Conservation (phyloP, 1,139 yeast species). For the Diutina rugosa region DNA sequence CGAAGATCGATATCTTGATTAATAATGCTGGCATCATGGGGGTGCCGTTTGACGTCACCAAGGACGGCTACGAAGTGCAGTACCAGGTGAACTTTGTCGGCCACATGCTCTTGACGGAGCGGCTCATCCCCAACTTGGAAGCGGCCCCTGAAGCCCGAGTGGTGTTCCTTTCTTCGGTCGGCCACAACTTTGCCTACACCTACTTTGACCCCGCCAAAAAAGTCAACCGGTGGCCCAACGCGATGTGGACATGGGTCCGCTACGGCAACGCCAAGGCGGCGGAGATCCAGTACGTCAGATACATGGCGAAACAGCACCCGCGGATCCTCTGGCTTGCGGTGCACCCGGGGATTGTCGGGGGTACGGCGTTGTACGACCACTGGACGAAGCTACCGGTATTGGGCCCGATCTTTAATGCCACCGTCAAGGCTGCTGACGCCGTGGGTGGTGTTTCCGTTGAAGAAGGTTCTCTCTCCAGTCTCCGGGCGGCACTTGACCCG, state of each 20-base stretch:
- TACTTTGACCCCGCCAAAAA: conserved; percentile 11
- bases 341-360: conserved; percentile 28
- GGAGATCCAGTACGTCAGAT: conserved; percentile 18
- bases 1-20: conserved; percentile 19
- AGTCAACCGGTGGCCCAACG: conserved; percentile 14
- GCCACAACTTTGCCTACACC: conserved; percentile 15
- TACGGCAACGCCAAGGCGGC: conserved; percentile 25
- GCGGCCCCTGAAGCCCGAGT: conserved; percentile 18
- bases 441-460: conserved; percentile 14
- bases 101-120: conserved; percentile 21
- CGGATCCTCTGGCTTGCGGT: conserved; percentile 20
- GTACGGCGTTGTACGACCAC: conserved; percentile 20
- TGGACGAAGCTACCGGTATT: conserved; percentile 17
- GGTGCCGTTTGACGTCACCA: conserved; percentile 20
- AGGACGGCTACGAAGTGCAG: conserved; percentile 27
- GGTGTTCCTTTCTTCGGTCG: conserved; percentile 20
- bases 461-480: conserved; percentile 22
- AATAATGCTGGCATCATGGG: conserved; percentile 34
- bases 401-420: conserved; percentile 11
- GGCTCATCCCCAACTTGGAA: conserved; percentile 17
- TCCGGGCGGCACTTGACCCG: conserved; percentile 23
- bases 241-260: conserved; percentile 17
- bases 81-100: conserved; percentile 28
- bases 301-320: conserved; percentile 17
- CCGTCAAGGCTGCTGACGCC: conserved; percentile 6